These are phyloP conservation scores for Theobroma cacao DNA, from an alignment of 345 rosid species.

Conservation along the genomic window DNA sequence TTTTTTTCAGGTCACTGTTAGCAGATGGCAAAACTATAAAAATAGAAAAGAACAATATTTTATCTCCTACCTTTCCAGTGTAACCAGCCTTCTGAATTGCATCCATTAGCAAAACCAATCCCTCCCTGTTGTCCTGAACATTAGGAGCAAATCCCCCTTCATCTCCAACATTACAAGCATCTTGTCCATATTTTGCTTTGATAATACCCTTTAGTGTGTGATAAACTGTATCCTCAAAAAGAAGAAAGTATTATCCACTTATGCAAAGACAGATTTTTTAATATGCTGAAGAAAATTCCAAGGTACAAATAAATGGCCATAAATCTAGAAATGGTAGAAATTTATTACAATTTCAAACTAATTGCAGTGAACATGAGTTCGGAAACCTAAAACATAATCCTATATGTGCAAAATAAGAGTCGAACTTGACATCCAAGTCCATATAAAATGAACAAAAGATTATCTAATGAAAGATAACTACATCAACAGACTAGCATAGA, in stretches of 20 bases:
- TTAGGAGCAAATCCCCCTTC: conserved; percentile 99
- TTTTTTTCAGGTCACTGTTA: conserved; percentile 11
- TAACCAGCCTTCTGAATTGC: conserved; percentile 99
- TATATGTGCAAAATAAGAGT: not conserved
- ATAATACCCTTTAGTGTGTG: conserved; percentile 85
- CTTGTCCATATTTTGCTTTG: conserved; percentile 90
- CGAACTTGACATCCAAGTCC: not conserved
- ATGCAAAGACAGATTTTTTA: not conserved
- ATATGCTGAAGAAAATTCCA: not conserved
- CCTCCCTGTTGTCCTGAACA: conserved; percentile 98
- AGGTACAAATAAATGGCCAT: not conserved
- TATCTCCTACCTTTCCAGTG: conserved; percentile 66
- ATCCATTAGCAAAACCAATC: conserved; percentile 85
- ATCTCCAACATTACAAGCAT: conserved; percentile 99
- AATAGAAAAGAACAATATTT: not conserved
- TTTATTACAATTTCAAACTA: not conserved
- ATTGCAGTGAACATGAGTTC: not conserved
- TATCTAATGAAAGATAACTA: not conserved
- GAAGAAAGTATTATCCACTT: not conserved
- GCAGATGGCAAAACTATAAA: not conserved
- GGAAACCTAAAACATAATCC: not conserved
- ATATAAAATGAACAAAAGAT: not conserved
- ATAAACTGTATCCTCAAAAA: conserved; percentile 55
- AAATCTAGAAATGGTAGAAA: not conserved
- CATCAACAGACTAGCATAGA: not conserved